These are phyloP conservation scores for Nicotiana paniculata DNA, from an alignment of 257 asterid species.

Conservation along the genomic window DNA sequence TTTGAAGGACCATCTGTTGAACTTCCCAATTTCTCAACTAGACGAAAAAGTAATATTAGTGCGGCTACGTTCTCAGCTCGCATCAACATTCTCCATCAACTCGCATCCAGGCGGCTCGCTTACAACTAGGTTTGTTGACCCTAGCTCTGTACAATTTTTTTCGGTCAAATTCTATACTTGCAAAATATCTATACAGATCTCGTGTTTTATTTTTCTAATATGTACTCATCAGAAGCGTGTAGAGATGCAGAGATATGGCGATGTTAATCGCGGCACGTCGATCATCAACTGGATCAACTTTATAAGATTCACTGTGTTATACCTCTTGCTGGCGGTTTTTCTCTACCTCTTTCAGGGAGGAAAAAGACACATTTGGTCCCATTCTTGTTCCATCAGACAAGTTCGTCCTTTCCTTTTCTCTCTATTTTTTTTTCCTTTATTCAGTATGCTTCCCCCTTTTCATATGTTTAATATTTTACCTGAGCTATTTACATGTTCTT, in stretches of 20 bases:
- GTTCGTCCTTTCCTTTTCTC: conserved; percentile 25
- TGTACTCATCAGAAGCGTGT: background rate
- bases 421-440: background rate
- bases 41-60: too few species aligned
- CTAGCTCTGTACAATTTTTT: too few species aligned
- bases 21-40: too few species aligned
- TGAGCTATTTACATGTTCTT: background rate
- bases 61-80: too few species aligned
- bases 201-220: background rate
- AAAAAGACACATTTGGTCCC: conserved; percentile 87
- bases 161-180: too few species aligned
- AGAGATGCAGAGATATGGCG: conserved; percentile 33
- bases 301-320: conserved; percentile 17
- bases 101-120: too few species aligned
- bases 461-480: background rate
- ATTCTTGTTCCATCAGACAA: conserved; percentile 80
- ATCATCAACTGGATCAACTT: conserved; percentile 30
- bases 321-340: conserved; percentile 45
- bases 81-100: too few species aligned
- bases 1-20: too few species aligned
- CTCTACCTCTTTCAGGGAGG: conserved; percentile 73
- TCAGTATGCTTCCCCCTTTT: background rate
- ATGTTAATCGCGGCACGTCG: conserved; percentile 7
- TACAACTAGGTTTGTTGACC: too few species aligned
- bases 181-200: background rate